phyloP scores from a whole-genome alignment of 768 basidiomycete species.

The Hygrocybe coccinea region DNA sequence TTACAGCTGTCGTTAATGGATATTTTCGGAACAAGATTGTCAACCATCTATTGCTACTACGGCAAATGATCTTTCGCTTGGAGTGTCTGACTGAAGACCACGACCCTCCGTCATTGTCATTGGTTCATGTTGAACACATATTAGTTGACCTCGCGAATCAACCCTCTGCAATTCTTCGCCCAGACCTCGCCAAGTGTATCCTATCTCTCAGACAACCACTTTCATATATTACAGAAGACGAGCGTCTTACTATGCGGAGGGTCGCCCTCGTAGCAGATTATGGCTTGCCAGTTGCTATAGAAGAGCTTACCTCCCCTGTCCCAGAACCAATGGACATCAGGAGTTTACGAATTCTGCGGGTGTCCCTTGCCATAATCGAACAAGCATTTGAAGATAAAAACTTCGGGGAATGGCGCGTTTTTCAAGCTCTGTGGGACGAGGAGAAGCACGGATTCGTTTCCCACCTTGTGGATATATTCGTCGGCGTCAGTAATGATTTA shows the following conservation, averaged over 20 bases:
- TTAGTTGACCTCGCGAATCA: conserved; percentile 56
- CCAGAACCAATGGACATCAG: conserved; percentile 49
- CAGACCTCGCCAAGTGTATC: conserved; percentile 55
- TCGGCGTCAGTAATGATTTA: conserved; percentile 49
- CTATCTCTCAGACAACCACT: conserved; percentile 56
- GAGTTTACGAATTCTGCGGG: conserved; percentile 55
- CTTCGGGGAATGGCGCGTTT: conserved; percentile 49
- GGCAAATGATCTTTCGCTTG: conserved; percentile 67
- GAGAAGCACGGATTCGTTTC: conserved; percentile 51
- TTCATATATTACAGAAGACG: conserved; percentile 56
- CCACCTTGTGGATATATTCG: conserved; percentile 50
- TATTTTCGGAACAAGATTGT: conserved; percentile 46
- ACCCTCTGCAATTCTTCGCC: conserved; percentile 54
- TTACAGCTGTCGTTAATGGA: background rate
- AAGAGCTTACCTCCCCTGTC: conserved; percentile 50
- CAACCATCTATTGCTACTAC: conserved; percentile 65
- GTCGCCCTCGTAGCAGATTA: conserved; percentile 65
- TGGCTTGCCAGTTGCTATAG: conserved; percentile 57
- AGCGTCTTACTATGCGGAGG: conserved; percentile 53
- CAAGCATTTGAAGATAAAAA: conserved; percentile 48
- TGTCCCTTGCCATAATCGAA: conserved; percentile 55
- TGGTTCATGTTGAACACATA: conserved; percentile 65
- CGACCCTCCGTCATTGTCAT: conserved; percentile 55
- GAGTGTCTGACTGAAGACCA: conserved; percentile 68
- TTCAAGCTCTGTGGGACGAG: conserved; percentile 60